These are phyloP conservation scores for Penicillium lividum DNA, from an alignment of 495 filamentous ascomycete species.

Conservation along the genomic window DNA sequence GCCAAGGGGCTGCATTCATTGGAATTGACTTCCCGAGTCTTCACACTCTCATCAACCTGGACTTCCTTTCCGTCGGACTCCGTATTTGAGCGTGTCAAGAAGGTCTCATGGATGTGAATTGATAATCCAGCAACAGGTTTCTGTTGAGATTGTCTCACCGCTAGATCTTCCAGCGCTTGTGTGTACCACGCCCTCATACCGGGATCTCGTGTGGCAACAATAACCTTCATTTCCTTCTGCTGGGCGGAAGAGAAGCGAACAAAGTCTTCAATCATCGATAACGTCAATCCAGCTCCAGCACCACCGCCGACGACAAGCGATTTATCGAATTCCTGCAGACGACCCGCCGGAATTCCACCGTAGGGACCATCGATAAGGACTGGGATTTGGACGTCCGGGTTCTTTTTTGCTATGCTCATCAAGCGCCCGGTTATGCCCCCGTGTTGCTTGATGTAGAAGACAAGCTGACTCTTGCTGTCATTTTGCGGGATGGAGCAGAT, in stretches of 20 bases:
- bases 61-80: constrained; percentile 3
- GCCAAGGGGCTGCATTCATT: constrained; percentile 12
- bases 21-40: constrained; percentile 7
- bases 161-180: constrained; percentile 25
- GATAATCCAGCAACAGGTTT: constrained; percentile 14
- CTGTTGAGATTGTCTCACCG: constrained; percentile 11
- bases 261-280: constrained; percentile 44
- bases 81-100: not conserved
- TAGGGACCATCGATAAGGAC: constrained; percentile 48
- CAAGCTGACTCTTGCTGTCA: constrained; percentile 23
- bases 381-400: constrained; percentile 25
- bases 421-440: constrained; percentile 40
- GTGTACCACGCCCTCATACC: constrained; percentile 28
- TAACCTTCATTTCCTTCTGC: constrained; percentile 22
- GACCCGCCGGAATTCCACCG: constrained; percentile 33
- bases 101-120: constrained; percentile 24
- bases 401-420: constrained; percentile 25
- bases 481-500: constrained; percentile 40
- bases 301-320: constrained; percentile 48
- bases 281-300: constrained; percentile 45
- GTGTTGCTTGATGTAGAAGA: constrained; percentile 27
- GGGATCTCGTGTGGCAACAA: constrained; percentile 29
- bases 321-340: constrained; percentile 28
- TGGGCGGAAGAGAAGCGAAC: constrained; percentile 4
- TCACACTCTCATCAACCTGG: not conserved